These are phyloP conservation scores for Paecilomyces sp. DNA, from an alignment of 2,329 filamentous ascomycete species.

Conservation along the genomic window DNA sequence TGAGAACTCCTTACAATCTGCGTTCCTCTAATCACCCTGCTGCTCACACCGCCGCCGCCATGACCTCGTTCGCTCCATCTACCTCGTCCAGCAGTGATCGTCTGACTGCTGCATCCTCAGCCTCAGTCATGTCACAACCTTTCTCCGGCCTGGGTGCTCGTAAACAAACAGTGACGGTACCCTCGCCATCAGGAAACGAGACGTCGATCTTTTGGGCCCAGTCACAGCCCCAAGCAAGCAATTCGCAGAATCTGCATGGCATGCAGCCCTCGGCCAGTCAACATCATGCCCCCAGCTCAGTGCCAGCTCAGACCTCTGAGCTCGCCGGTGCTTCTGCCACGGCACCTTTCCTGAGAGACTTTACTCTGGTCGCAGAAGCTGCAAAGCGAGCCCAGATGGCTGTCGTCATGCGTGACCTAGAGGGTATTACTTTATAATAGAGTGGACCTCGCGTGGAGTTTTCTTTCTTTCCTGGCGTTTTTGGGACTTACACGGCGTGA, in stretches of 20 bases:
- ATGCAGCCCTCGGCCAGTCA: neutral
- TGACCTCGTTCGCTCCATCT: neutral
- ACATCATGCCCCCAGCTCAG: conserved; percentile 2
- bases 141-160: neutral
- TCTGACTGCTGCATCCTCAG: neutral
- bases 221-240: neutral
- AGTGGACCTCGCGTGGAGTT: neutral
- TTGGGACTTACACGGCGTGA: neutral
- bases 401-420: conserved; percentile 79
- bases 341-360: conserved; percentile 65
- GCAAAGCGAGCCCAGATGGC: conserved; percentile 90
- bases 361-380: conserved; percentile 82
- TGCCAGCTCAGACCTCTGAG: conserved; percentile 5
- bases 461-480: conserved; percentile 3
- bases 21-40: neutral
- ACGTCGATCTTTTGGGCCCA: neutral
- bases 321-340: conserved; percentile 36
- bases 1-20: conserved; percentile 1
- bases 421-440: conserved; percentile 29
- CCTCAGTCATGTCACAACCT: neutral
- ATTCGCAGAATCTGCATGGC: neutral
- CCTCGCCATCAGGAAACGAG: conserved; percentile 1
- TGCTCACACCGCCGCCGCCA: neutral
- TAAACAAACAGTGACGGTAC: neutral
- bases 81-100: conserved; percentile 2